These are phyloP conservation scores for Ogataea kodamae DNA, from an alignment of 805 yeast genomes.

Conservation along the genomic window DNA sequence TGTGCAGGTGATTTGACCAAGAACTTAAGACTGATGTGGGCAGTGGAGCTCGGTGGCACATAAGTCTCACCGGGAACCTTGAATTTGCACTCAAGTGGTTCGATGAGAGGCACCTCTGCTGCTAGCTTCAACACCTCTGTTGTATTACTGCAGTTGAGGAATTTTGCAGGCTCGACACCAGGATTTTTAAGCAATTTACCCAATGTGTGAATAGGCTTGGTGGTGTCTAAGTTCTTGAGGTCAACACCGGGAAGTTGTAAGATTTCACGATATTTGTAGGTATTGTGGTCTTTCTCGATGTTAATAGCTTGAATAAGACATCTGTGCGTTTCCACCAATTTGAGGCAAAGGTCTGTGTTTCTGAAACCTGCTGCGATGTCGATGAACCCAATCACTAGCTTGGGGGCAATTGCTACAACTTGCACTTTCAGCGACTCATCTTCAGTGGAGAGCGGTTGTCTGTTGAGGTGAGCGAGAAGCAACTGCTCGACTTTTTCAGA, in stretches of 20 bases:
- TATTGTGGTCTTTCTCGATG: slow-evolving; percentile 37
- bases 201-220: slow-evolving; percentile 51
- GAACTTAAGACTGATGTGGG: slow-evolving; percentile 74
- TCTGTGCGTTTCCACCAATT: slow-evolving; percentile 64
- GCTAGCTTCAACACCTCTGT: slow-evolving; percentile 52
- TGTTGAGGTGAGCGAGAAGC: slow-evolving; percentile 54
- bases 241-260: slow-evolving; percentile 80
- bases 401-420: slow-evolving; percentile 61
- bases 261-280: slow-evolving; percentile 53
- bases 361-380: slow-evolving; percentile 83
- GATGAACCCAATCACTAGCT: slow-evolving; percentile 64
- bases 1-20: slow-evolving; percentile 70
- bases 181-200: slow-evolving; percentile 66
- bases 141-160: slow-evolving; percentile 50
- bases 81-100: slow-evolving; percentile 67
- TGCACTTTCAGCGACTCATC: slow-evolving; percentile 46
- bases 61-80: slow-evolving; percentile 81
- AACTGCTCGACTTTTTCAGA: slow-evolving; percentile 48
- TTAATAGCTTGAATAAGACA: slow-evolving; percentile 71
- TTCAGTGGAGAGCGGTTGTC: slow-evolving; percentile 38
- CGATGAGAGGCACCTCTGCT: slow-evolving; percentile 60
- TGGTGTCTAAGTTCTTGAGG: slow-evolving; percentile 45
- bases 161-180: slow-evolving; percentile 51
- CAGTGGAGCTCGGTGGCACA: slow-evolving; percentile 68
- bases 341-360: slow-evolving; percentile 58